Percentiles rank a stretch among this genome's conserved stretches.
Conservation (phyloP, 257 asterid genomes). For the Fraxinus cuspidata region DNA sequence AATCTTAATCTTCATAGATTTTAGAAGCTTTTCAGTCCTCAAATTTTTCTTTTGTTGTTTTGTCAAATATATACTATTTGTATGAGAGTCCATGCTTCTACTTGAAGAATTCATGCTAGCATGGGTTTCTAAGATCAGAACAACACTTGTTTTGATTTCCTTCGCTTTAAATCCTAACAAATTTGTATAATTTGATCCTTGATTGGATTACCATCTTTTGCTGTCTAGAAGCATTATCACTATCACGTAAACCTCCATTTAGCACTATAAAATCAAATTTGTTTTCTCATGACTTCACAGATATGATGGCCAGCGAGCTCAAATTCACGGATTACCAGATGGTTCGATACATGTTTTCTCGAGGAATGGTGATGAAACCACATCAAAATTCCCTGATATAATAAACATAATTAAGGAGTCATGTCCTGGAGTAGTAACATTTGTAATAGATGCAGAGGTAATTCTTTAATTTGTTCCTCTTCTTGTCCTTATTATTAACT, state of each 20-base stretch:
- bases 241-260: constrained; percentile 9
- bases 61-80: constrained; percentile 4
- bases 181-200: constrained; percentile 8
- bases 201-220: background rate
- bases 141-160: constrained; percentile 6
- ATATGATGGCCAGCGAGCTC: constrained; percentile 98
- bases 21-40: constrained; percentile 2
- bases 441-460: constrained; percentile 91
- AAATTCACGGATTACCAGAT: constrained; percentile 69
- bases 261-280: constrained; percentile 14
- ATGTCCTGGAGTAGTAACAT: constrained; percentile 50
- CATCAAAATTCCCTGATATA: constrained; percentile 80
- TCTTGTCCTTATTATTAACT: constrained; percentile 10
- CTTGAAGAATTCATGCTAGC: constrained; percentile 14
- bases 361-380: constrained; percentile 88
- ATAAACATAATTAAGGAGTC: constrained; percentile 56
- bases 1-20: background rate
- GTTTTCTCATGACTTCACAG: constrained; percentile 44
- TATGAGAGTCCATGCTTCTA: constrained; percentile 3
- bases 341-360: constrained; percentile 79
- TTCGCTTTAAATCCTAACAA: background rate
- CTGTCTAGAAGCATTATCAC: background rate
- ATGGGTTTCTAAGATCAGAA: constrained; percentile 2
- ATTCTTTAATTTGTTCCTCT: constrained; percentile 23
- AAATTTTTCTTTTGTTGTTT: background rate